Evolutionary conservation across 116 monocot genomes (phyloP).

Genomic region (Trichopus zeylanicus): DNA sequence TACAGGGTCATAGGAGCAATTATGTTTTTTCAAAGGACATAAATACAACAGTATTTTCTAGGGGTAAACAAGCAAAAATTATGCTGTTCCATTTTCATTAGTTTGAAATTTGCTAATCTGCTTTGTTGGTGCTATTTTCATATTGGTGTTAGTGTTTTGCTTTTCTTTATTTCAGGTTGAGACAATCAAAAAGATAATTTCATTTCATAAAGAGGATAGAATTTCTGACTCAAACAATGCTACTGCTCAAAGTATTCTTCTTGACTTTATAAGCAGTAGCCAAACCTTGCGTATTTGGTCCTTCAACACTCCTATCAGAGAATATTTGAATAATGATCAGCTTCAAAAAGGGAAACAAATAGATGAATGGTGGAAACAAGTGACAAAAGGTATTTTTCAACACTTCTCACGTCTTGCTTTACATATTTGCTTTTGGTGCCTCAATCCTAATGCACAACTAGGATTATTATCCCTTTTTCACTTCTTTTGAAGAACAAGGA

Average conservation of each 20-base stretch:
- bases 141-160: neutral
- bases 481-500: too few species aligned
- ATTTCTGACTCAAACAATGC: constrained; percentile 47
- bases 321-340: constrained; percentile 77
- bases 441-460: too few species aligned
- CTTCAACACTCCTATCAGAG: constrained; percentile 65
- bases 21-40: too few species aligned
- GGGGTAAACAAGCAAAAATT: too few species aligned
- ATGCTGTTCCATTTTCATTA: too few species aligned
- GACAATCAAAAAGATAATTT: constrained; percentile 82
- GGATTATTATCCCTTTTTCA: too few species aligned
- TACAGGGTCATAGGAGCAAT: too few species aligned
- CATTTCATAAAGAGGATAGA: constrained; percentile 95
- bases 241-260: constrained; percentile 69
- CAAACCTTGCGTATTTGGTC: constrained; percentile 97
- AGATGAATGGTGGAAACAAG: constrained; percentile 99
- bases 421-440: too few species aligned
- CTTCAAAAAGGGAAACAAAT: constrained; percentile 98
- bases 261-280: constrained; percentile 96
- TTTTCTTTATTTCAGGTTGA: constrained; percentile 52
- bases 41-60: too few species aligned
- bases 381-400: constrained; percentile 90
- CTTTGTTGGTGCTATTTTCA: neutral
- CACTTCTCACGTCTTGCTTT: too few species aligned
- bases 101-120: neutral